phyloP scores from a whole-genome alignment of 352 stramenopile genomes.

The Pythium folliculosum region DNA sequence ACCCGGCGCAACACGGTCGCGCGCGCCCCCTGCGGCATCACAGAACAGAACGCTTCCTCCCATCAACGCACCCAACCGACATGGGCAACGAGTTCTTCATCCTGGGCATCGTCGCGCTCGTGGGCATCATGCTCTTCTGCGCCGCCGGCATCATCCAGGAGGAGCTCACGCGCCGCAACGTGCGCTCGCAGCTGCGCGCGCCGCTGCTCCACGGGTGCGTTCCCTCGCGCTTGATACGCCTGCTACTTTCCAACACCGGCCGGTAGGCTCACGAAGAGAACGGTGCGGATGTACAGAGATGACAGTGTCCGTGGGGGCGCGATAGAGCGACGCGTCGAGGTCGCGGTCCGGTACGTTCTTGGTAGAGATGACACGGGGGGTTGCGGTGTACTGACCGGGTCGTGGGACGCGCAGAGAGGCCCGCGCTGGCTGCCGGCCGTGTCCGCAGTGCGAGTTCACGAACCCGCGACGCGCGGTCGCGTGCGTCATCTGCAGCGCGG shows the following conservation, averaged over 20 bases:
- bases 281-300: too few species aligned
- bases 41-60: conserved; percentile 20
- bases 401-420: conserved; percentile 14
- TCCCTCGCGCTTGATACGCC: not conserved
- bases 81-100: conserved; percentile 24
- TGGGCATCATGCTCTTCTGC: conserved; percentile 53
- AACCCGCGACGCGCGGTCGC: conserved; percentile 23
- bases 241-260: not conserved
- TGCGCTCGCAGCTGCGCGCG: conserved; percentile 49
- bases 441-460: conserved; percentile 25
- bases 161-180: conserved; percentile 40
- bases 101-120: conserved; percentile 35
- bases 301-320: conserved; percentile 8
- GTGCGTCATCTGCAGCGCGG: conserved; percentile 26
- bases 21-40: not conserved
- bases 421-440: conserved; percentile 14
- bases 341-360: conserved; percentile 34
- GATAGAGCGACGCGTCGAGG: conserved; percentile 24
- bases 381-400: not conserved
- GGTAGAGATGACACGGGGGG: too few species aligned
- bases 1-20: not conserved
- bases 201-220: conserved; percentile 54
- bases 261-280: not conserved
- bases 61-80: not conserved
- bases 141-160: conserved; percentile 40